Conservation (phyloP, 768 basidiomycete species). For the Saitozyma podzolica region DNA sequence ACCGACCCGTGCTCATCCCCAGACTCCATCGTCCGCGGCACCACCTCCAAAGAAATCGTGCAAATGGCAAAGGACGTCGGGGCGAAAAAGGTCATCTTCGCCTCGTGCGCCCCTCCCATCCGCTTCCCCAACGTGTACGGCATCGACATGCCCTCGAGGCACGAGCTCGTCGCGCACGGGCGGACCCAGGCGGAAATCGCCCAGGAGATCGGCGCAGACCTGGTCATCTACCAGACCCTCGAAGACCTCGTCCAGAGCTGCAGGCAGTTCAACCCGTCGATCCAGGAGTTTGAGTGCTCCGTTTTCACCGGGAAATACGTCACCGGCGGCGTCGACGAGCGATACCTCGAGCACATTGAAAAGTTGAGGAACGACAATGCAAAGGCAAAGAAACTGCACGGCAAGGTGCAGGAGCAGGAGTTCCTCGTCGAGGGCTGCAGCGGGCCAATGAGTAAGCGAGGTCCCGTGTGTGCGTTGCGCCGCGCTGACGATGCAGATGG, state of each 20-base stretch:
- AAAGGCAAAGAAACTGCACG: conserved; percentile 59
- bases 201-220: conserved; percentile 82
- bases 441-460: conserved; percentile 53
- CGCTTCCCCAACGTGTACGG: conserved; percentile 95
- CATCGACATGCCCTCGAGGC: conserved; percentile 98
- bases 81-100: conserved; percentile 91
- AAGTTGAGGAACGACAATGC: conserved; percentile 76
- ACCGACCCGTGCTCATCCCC: conserved; percentile 4
- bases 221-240: conserved; percentile 92
- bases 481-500: conserved; percentile 41
- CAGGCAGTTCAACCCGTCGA: conserved; percentile 73
- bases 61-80: conserved; percentile 99
- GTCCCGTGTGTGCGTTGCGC: too few species aligned
- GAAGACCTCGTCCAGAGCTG: conserved; percentile 83
- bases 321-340: conserved; percentile 85
- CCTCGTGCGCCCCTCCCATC: conserved; percentile 96
- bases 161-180: conserved; percentile 83
- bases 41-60: conserved; percentile 96
- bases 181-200: conserved; percentile 73
- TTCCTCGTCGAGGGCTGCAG: conserved; percentile 40
- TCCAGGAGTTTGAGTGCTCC: conserved; percentile 86
- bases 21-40: conserved; percentile 99
- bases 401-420: conserved; percentile 34
- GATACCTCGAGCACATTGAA: conserved; percentile 75
- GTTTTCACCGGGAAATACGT: conserved; percentile 97